Evolutionary conservation across 345 rosid genomes (phyloP).

Genomic region (Rhodomyrtus tomentosa): DNA sequence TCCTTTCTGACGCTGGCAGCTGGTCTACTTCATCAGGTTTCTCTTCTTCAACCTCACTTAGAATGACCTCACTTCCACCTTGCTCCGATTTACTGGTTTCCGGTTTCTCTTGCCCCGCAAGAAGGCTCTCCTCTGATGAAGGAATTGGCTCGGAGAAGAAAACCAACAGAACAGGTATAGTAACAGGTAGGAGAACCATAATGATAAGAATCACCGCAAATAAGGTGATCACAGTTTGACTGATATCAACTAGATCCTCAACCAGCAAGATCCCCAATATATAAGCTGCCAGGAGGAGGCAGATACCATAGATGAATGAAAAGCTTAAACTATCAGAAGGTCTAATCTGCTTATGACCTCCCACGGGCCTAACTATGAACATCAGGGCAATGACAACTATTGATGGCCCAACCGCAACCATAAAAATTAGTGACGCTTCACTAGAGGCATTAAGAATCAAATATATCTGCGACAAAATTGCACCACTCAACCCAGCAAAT

Average conservation of each 20-base stretch:
- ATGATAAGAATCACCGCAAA: conserved; percentile 36
- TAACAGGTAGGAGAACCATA: conserved; percentile 41
- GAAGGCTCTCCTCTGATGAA: conserved; percentile 17
- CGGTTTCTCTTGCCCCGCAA: conserved; percentile 13
- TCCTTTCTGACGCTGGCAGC: conserved; percentile 42
- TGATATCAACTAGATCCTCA: conserved; percentile 45
- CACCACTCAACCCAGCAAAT: conserved; percentile 90
- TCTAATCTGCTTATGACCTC: conserved; percentile 41
- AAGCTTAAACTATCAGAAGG: conserved; percentile 39
- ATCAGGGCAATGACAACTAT: conserved; percentile 48
- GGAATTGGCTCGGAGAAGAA: conserved; percentile 10
- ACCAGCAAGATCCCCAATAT: conserved; percentile 53
- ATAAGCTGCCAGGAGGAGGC: conserved; percentile 58
- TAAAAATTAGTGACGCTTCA: conserved; percentile 55
- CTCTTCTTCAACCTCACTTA: conserved; percentile 72
- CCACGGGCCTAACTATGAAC: conserved; percentile 60
- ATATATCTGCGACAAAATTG: conserved; percentile 73
- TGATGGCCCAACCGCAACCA: conserved; percentile 69
- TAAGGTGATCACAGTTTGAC: conserved; percentile 22
- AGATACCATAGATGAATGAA: conserved; percentile 37
- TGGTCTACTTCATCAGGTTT: conserved; percentile 29
- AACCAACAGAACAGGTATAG: conserved; percentile 38
- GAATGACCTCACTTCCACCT: conserved; percentile 24
- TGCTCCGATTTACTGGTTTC: conserved; percentile 15
- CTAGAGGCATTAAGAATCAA: conserved; percentile 44